Base-by-base conservation (phyloP, 768 basidiomycete species). In the Auriscalpium microsporum region DNA sequence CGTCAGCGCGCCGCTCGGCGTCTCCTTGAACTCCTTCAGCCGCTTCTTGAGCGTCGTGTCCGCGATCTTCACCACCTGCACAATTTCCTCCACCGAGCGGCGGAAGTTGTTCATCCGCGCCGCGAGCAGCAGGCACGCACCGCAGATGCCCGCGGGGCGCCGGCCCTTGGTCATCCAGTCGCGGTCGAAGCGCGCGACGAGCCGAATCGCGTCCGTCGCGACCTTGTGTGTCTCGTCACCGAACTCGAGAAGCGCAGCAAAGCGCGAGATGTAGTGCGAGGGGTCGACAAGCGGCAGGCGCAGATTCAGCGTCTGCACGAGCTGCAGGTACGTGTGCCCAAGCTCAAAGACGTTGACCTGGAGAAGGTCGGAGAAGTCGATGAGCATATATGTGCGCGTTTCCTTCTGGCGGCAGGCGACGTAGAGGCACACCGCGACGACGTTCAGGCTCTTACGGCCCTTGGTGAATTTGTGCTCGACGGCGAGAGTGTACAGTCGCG, bases 11-110 rank as follows among this genome's bases (percentile, higher is more conserved):
- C 90, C 93, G 63, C 88, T 91, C 0, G 87, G 84, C 2, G 94
- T 97, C 62, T 81, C 82, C 67, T 86, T 90, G 76, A 99, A 99
- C 72, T 99, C 96, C 23, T 94, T 89, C 14, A 99, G 73, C 16
- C 96, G 82, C 69, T 95, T 97, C 72, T 86, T 84, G 45, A 99
- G 71, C 4, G 96, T 99, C 10, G 84, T 86, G 64, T 97, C 94
- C n/a, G 94, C 92, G 61, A 97, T 96, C 72, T 98, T 99, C 61
- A 98, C 96, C 14, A 99, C 94, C 67, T 99, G 96, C 17, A 97
- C 94, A 48, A 99, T 89, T 70, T 99, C 96, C 66, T 94, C 90
- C 10, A 97, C 78, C 23, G 87, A 90, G 47, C 96, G 77, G 45
- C 94, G 76, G 65, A 95, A 98, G 69, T 96, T 96, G 73, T 95